A percentile compares a stretch with the other conserved stretches of the same genome.
Evolutionary conservation across 805 yeast genomes (phyloP).

Genomic region (Lachancea quebecensis): DNA sequence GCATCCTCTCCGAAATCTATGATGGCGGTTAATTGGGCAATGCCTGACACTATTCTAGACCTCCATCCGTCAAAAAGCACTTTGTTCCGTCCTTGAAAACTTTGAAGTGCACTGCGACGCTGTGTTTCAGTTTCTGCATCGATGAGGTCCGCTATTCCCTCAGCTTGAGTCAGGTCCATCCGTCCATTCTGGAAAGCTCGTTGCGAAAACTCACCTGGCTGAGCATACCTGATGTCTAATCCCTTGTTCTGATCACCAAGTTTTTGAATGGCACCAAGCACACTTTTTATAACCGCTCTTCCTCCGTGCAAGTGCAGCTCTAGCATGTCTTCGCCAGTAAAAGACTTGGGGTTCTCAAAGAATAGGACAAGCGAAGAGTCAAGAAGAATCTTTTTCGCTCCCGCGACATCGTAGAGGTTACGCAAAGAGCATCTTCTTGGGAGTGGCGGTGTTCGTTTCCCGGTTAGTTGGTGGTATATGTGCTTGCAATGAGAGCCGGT

Average conservation of each 20-base stretch:
- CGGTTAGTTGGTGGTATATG: conserved; percentile 44
- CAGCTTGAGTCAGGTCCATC: conserved; percentile 82
- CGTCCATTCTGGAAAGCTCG: conserved; percentile 81
- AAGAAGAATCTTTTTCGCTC: conserved; percentile 35
- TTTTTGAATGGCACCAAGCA: conserved; percentile 51
- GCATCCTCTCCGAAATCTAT: conserved; percentile 96
- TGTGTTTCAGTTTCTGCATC: conserved; percentile 93
- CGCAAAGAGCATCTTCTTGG: conserved; percentile 54
- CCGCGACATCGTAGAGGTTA: conserved; percentile 41
- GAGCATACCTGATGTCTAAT: conserved; percentile 66
- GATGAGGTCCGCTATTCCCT: conserved; percentile 81
- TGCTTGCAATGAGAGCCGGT: conserved; percentile 59
- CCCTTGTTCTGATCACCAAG: conserved; percentile 40
- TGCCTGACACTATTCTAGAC: conserved; percentile 48
- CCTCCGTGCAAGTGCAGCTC: conserved; percentile 97
- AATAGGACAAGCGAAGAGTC: conserved; percentile 72
- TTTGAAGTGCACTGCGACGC: conserved; percentile 62
- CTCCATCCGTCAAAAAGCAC: conserved; percentile 60
- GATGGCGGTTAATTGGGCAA: conserved; percentile 76
- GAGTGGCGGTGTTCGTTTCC: conserved; percentile 32
- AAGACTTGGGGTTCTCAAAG: conserved; percentile 69
- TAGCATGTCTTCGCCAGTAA: conserved; percentile 85
- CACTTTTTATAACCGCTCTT: conserved; percentile 67
- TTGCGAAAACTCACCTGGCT: conserved; percentile 85
- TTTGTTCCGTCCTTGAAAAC: conserved; percentile 65